Conservation (phyloP, 1,284 basidiomycete species). For the Leucocoprinus gongylophorus region DNA sequence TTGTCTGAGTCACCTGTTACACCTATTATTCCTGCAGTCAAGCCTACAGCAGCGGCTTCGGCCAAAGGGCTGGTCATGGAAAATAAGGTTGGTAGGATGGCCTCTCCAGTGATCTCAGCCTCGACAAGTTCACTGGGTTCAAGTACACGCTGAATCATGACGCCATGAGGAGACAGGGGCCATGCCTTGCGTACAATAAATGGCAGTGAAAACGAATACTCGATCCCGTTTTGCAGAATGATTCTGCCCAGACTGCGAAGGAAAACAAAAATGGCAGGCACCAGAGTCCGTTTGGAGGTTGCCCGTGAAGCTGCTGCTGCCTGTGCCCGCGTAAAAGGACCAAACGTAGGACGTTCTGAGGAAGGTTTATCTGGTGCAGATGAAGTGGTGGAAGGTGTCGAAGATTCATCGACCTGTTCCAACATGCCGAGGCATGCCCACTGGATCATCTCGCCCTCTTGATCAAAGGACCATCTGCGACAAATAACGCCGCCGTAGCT, state of each 20-base stretch:
- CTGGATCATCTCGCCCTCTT: constrained; percentile 65
- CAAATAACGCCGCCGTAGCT: constrained; percentile 63
- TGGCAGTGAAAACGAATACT: constrained; percentile 76
- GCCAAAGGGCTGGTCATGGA: constrained; percentile 69
- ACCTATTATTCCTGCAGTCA: constrained; percentile 50
- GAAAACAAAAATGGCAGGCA: constrained; percentile 69
- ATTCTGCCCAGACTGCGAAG: constrained; percentile 69
- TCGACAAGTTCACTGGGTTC: constrained; percentile 63
- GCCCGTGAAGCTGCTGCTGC: constrained; percentile 22
- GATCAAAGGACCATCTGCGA: constrained; percentile 68
- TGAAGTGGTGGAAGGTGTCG: constrained; percentile 23
- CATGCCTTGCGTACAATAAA: constrained; percentile 75
- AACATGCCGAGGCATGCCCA: constrained; percentile 74
- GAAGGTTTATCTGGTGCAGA: constrained; percentile 24
- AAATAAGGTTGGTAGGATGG: constrained; percentile 69
- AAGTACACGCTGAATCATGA: constrained; percentile 72
- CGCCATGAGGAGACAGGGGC: constrained; percentile 68
- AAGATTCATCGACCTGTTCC: constrained; percentile 36
- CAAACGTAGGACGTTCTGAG: constrained; percentile 44
- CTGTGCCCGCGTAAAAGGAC: constrained; percentile 46
- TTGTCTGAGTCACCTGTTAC: constrained; percentile 34
- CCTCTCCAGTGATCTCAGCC: constrained; percentile 51
- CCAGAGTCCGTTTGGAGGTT: constrained; percentile 31
- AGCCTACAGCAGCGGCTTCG: constrained; percentile 65
- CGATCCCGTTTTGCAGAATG: constrained; percentile 65